These are phyloP conservation scores for Parachlorella kessleri DNA, from an alignment of 139 green algal genomes.

Conservation along the genomic window DNA sequence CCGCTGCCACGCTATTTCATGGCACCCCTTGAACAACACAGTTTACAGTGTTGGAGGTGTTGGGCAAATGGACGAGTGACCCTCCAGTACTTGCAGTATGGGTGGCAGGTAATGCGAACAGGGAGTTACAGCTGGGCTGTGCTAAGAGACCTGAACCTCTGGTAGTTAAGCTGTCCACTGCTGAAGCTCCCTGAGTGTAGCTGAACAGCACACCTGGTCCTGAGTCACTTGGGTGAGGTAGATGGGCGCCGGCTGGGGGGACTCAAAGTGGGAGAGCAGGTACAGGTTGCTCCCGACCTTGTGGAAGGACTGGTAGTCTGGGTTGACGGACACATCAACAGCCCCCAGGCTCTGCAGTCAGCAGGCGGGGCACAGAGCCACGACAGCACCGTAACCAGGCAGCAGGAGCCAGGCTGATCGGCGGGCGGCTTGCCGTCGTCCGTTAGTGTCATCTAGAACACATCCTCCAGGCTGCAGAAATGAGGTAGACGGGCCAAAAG, in stretches of 20 bases:
- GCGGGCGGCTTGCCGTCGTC: neutral
- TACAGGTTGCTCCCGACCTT: conserved; percentile 26
- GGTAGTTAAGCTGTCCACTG: neutral
- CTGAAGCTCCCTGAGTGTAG: neutral
- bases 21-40: too few relatives aligned
- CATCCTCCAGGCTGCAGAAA: too few relatives aligned
- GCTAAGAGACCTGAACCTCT: conserved; percentile 6
- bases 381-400: neutral
- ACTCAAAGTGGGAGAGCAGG: conserved; percentile 43
- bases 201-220: neutral
- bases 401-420: neutral
- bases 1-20: too few relatives aligned
- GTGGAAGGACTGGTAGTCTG: conserved; percentile 41
- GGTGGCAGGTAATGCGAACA: conserved; percentile 3
- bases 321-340: conserved; percentile 24
- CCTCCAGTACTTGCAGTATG: conserved; percentile 6
- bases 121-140: conserved; percentile 5
- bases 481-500: too few relatives aligned
- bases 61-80: neutral
- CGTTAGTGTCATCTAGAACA: neutral
- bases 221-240: neutral
- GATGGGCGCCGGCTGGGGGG: conserved; percentile 13
- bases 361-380: too few relatives aligned
- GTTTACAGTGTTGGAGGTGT: too few relatives aligned
- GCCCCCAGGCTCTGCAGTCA: neutral